Evolutionary conservation across 345 rosid species (phyloP), one percentile per base, ranked within the genome.

Genomic region (Brassica nigra): DNA sequence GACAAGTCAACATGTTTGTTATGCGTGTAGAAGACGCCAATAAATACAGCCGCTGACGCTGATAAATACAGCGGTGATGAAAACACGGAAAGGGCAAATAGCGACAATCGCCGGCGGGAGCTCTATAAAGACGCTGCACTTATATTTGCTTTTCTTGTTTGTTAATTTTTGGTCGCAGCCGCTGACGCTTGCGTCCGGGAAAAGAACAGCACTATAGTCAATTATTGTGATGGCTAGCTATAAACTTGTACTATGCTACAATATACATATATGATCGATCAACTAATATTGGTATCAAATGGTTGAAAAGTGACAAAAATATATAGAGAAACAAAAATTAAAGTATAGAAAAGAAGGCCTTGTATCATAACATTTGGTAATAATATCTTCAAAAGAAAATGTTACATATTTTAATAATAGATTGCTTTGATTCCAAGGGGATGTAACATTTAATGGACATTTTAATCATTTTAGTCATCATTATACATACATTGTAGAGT

Each of bases 361-460:
- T 37, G 16, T 4, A 66, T 67, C 20, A 76, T 76, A 67, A 29
- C 34, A 37, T 47, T 64, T 55, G 73, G 61, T 76, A 20, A 76
- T 27, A 57, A 28, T 16, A 58, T 62, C 29, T 55, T 27, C 44
- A 71, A 71, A 34, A 36, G 28, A 78, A 77, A 27, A 8, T 14
- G 18, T 12, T 39, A n/a, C 16, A 49, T 44, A 42, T 59, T 16
- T 6, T 8, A 59, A 59, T 39, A 62, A 65, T 66, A 66, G 78
- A 62, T 74, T 79, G 82, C 71, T 79, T 79, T 34, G 70, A 27
- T 47, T 68, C 16, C 66, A 79, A 78, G 82, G 39, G 68, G 78
- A 14, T 66, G 72, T 57, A 65, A 66, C 73, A 72, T 67, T 18
- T 34, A 74, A 39, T 71, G 15, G 29, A 49, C 66, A 69, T 74